These are phyloP conservation scores for Marasmius tenuissimus DNA, from an alignment of 1,284 basidiomycete genomes.

Conservation along the genomic window DNA sequence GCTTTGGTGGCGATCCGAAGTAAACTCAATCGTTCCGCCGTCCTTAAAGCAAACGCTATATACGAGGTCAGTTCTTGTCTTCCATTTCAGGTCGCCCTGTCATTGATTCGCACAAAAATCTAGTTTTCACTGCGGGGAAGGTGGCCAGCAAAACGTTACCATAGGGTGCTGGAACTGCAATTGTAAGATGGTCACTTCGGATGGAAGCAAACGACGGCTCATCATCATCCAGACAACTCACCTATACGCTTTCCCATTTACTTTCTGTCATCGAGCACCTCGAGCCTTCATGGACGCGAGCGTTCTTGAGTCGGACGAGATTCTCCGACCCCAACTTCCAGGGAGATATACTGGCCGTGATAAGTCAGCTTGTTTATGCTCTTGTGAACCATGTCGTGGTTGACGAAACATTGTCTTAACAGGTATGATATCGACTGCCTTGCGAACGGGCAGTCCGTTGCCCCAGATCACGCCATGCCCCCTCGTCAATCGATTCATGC, in stretches of 20 bases:
- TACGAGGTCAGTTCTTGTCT: constrained; percentile 55
- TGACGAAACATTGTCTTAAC: not conserved
- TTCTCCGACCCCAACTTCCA: constrained; percentile 82
- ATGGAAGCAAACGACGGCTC: not conserved
- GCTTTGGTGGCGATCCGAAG: constrained; percentile 62
- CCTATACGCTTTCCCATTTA: constrained; percentile 62
- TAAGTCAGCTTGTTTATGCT: constrained; percentile 47
- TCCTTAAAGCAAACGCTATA: constrained; percentile 55
- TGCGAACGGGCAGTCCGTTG: constrained; percentile 75
- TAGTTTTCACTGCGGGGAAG: constrained; percentile 68
- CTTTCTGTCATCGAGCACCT: constrained; percentile 64
- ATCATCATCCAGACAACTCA: constrained; percentile 47
- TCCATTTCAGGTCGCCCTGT: not conserved
- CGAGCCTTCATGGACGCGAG: constrained; percentile 72
- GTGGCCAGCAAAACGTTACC: constrained; percentile 71
- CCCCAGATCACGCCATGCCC: constrained; percentile 89
- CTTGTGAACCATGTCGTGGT: not conserved
- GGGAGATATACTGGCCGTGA: constrained; percentile 80
- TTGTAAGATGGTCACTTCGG: constrained; percentile 39
- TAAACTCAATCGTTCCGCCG: constrained; percentile 60
- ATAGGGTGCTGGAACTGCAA: constrained; percentile 64
- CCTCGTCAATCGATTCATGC: constrained; percentile 73
- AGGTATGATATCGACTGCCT: constrained; percentile 70
- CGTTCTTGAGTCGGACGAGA: constrained; percentile 74
- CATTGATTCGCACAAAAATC: not conserved